phyloP scores from a whole-genome alignment of 1,284 basidiomycete genomes.

The Fistulina hepatica region DNA sequence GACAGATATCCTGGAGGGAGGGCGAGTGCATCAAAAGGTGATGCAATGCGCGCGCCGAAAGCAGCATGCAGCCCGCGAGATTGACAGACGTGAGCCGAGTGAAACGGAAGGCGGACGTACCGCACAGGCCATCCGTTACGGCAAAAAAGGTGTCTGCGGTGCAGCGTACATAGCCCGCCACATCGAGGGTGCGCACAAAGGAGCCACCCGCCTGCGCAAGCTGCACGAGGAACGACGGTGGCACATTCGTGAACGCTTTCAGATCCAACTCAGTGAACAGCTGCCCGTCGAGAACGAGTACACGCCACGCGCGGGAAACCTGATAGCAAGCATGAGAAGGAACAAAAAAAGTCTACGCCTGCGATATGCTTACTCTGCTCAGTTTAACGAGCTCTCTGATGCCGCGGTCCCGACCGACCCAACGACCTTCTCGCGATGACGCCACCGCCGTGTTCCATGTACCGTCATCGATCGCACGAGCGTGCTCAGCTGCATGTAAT shows the following conservation, averaged over 20 bases:
- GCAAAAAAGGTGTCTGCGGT: conserved; percentile 30
- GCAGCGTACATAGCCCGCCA: conserved; percentile 46
- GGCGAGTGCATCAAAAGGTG: conserved; percentile 63
- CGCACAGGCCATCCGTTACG: conserved; percentile 42
- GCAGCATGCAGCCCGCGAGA: conserved; percentile 59
- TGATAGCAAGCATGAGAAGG: conserved; percentile 23
- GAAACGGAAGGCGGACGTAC: conserved; percentile 30
- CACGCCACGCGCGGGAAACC: conserved; percentile 78
- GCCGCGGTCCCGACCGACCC: conserved; percentile 64
- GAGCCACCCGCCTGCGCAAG: conserved; percentile 45
- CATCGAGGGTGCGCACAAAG: conserved; percentile 55
- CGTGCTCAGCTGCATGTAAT: conserved; percentile 44
- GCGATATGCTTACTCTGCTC: conserved; percentile 51
- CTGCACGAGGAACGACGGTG: conserved; percentile 36
- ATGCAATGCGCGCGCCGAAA: conserved; percentile 60
- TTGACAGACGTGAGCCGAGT: conserved; percentile 64
- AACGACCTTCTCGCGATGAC: conserved; percentile 43
- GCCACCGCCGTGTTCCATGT: conserved; percentile 52
- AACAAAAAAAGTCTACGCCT: conserved; percentile 9
- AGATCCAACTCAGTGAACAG: conserved; percentile 67
- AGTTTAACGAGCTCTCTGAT: conserved; percentile 70
- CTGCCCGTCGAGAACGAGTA: conserved; percentile 78
- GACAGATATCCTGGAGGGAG: conserved; percentile 42
- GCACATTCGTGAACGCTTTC: conserved; percentile 46
- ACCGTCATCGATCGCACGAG: conserved; percentile 28